A percentile compares a stretch with the other conserved stretches of the same genome.
These are phyloP conservation scores for Onygenales sp. DNA, from an alignment of 2,329 filamentous ascomycete genomes.

Conservation along the genomic window DNA sequence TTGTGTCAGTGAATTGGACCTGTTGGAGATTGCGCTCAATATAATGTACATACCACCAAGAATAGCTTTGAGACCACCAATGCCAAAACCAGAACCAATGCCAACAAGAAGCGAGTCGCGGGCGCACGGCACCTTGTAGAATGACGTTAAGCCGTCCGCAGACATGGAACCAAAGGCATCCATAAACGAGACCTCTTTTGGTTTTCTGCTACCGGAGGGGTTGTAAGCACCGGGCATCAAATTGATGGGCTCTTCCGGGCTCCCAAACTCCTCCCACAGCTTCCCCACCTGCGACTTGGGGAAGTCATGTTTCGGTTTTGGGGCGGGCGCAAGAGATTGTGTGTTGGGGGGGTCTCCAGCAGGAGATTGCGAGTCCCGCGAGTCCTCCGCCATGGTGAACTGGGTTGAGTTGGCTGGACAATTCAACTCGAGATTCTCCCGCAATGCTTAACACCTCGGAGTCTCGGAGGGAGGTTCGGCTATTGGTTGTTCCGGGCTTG, in stretches of 20 bases:
- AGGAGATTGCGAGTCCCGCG: constrained; percentile 7
- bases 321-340: constrained; percentile 12
- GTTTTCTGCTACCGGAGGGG: constrained; percentile 50
- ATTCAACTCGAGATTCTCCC: background rate
- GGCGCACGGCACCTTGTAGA: constrained; percentile 74
- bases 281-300: constrained; percentile 38
- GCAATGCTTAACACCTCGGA: background rate
- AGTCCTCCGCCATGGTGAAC: constrained; percentile 10
- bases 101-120: constrained; percentile 74
- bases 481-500: background rate
- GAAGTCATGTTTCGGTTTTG: constrained; percentile 32
- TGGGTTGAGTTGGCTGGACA: background rate
- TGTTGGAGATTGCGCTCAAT: background rate
- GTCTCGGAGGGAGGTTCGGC: background rate
- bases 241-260: constrained; percentile 43
- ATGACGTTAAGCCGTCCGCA: constrained; percentile 46
- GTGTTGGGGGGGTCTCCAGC: background rate
- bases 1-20: constrained; percentile 7
- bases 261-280: constrained; percentile 39
- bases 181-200: constrained; percentile 32
- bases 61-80: constrained; percentile 65
- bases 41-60: constrained; percentile 52
- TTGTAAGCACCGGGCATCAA: constrained; percentile 47
- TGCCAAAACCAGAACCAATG: constrained; percentile 66
- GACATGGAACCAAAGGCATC: constrained; percentile 36